phyloP scores from a whole-genome alignment of 176 grass and related monocot species.

The Oryza meridionalis region DNA sequence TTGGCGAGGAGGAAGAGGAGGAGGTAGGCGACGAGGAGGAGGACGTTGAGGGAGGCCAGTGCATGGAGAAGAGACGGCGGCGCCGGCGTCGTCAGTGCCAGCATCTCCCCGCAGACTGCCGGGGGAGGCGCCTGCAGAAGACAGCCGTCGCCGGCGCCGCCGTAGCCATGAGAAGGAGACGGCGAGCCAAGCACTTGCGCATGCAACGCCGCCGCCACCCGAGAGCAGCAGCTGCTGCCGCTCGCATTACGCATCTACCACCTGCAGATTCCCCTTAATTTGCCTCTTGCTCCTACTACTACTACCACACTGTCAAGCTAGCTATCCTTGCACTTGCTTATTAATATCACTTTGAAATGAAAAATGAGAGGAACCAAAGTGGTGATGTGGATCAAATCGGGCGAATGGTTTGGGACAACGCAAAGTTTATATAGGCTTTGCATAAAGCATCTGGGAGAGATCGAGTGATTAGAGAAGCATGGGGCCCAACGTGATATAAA shows the following conservation, averaged over 20 bases:
- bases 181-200: slow-evolving; percentile 41
- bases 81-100: slow-evolving; percentile 19
- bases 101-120: background rate
- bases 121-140: background rate
- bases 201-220: slow-evolving; percentile 26
- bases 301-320: background rate
- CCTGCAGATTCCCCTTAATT: background rate
- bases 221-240: slow-evolving; percentile 25
- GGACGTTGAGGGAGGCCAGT: slow-evolving; percentile 41
- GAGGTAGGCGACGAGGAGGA: slow-evolving; percentile 66
- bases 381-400: slow-evolving; percentile 19
- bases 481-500: slow-evolving; percentile 54
- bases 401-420: slow-evolving; percentile 21
- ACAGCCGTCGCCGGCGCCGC: background rate
- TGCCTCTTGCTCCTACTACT: background rate
- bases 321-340: background rate
- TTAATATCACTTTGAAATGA: slow-evolving; percentile 23
- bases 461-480: slow-evolving; percentile 11
- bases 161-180: slow-evolving; percentile 57
- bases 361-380: slow-evolving; percentile 31
- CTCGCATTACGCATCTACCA: slow-evolving; percentile 60
- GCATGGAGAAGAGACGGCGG: slow-evolving; percentile 52
- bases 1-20: slow-evolving; percentile 69
- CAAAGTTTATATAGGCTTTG: slow-evolving; percentile 40
- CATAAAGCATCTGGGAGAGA: slow-evolving; percentile 23